A percentile compares a stretch with the other conserved stretches of the same genome.
Conservation (phyloP, 495 filamentous ascomycete species). For the Amphirosellinia nigrospora region DNA sequence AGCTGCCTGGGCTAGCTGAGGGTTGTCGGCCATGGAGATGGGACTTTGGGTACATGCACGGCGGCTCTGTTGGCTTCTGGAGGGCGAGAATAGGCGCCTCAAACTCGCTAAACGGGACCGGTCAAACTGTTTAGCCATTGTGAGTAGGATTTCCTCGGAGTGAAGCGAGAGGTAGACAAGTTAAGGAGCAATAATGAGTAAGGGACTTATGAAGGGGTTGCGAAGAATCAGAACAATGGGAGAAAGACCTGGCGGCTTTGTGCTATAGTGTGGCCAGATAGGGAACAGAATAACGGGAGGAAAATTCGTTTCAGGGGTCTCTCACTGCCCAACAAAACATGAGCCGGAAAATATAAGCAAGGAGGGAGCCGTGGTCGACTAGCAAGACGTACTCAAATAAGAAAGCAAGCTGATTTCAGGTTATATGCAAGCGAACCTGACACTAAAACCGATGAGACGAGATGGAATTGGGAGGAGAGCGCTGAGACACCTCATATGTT, state of each 20-base stretch:
- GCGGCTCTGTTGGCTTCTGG: slow-evolving; percentile 12
- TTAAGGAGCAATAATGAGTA: neutral
- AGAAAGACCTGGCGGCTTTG: neutral
- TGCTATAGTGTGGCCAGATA: neutral
- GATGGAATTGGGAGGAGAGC: neutral
- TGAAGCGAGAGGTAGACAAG: neutral
- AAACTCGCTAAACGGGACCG: slow-evolving; percentile 17
- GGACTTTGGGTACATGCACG: neutral
- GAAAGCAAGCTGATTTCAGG: no score
- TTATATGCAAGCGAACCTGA: neutral
- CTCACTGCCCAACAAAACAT: neutral
- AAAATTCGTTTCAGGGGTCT: neutral
- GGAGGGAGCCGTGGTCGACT: neutral
- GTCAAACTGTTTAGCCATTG: slow-evolving; percentile 28
- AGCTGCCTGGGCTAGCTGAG: slow-evolving; percentile 27
- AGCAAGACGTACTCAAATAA: neutral
- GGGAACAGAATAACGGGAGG: neutral
- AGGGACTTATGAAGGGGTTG: no score
- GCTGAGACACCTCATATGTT: neutral
- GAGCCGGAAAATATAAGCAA: neutral
- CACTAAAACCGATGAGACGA: neutral
- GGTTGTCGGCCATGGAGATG: slow-evolving; percentile 30
- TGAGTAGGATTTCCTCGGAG: slow-evolving; percentile 22
- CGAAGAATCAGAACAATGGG: neutral
- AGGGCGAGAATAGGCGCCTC: slow-evolving; percentile 28